phyloP scores from a whole-genome alignment of 257 asterid species.

The Thymus quinquecostatus region DNA sequence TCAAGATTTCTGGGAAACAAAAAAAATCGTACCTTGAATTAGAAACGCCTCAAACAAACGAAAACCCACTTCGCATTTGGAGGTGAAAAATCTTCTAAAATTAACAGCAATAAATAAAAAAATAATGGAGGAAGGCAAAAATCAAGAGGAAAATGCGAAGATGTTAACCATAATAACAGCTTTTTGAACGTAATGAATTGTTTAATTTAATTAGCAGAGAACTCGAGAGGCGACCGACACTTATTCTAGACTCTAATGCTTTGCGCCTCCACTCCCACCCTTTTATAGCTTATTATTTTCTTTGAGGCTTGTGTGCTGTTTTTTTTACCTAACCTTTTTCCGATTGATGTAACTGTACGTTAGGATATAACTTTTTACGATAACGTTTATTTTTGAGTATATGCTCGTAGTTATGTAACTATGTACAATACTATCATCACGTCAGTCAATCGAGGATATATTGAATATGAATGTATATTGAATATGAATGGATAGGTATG shows the following conservation, averaged over 20 bases:
- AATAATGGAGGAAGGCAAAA: too few relatives aligned
- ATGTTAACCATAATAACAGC: conserved; percentile 33
- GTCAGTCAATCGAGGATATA: too few relatives aligned
- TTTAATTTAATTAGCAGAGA: conserved; percentile 19
- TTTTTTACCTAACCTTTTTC: too few relatives aligned
- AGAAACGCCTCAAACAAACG: background rate
- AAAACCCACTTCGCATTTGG: conserved; percentile 22
- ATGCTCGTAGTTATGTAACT: too few relatives aligned
- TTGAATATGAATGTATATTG: too few relatives aligned
- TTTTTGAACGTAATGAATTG: conserved; percentile 28
- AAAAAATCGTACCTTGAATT: conserved; percentile 33
- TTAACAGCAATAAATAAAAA: background rate
- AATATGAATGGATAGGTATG: too few relatives aligned
- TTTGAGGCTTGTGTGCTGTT: conserved; percentile 1
- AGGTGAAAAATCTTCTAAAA: conserved; percentile 8
- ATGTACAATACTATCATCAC: too few relatives aligned
- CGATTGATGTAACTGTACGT: too few relatives aligned
- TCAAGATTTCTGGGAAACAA: background rate
- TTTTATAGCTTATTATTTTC: conserved; percentile 21
- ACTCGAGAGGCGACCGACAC: conserved; percentile 44
- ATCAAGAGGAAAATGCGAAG: background rate
- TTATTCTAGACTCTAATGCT: conserved; percentile 28
- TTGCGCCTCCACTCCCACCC: conserved; percentile 14
- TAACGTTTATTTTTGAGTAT: too few relatives aligned
- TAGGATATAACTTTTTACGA: too few relatives aligned